Conservation (phyloP, 768 basidiomycete genomes). For the Hericium coralloides region DNA sequence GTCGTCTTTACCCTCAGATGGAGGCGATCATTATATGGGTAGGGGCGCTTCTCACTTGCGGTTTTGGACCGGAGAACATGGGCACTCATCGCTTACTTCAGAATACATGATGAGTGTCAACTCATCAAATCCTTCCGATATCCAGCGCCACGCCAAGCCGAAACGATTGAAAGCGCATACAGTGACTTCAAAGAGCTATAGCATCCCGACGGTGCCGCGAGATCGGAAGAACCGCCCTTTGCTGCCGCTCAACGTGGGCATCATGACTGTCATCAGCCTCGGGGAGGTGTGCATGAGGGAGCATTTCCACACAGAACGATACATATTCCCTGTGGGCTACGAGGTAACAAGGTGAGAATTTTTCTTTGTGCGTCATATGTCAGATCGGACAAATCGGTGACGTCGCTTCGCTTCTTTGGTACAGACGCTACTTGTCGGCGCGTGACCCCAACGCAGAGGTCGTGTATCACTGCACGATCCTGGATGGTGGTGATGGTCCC, state of each 20-base stretch:
- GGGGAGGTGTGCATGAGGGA: constrained; percentile 76
- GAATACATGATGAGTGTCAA: constrained; percentile 5
- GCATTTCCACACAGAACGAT: constrained; percentile 81
- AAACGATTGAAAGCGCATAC: constrained; percentile 77
- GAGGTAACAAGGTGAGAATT: constrained; percentile 61
- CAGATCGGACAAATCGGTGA: background rate
- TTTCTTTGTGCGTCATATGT: background rate
- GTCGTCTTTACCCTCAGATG: constrained; percentile 13
- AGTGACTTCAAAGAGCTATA: constrained; percentile 66
- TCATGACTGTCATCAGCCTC: constrained; percentile 72
- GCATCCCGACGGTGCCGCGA: constrained; percentile 72
- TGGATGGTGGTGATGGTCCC: constrained; percentile 78
- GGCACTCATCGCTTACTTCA: background rate
- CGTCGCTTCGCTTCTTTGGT: constrained; percentile 1
- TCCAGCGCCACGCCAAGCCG: constrained; percentile 48
- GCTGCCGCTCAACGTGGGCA: constrained; percentile 75
- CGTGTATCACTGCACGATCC: constrained; percentile 75
- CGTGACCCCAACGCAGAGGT: constrained; percentile 56
- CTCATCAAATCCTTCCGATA: constrained; percentile 25
- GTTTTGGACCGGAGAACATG: constrained; percentile 7
- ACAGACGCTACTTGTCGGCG: constrained; percentile 73
- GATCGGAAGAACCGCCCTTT: constrained; percentile 63
- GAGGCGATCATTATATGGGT: constrained; percentile 5
- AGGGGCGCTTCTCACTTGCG: constrained; percentile 3
- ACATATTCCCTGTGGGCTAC: constrained; percentile 85